Conservation (phyloP, 495 filamentous ascomycete genomes). For the Podospora pseudocomata region DNA sequence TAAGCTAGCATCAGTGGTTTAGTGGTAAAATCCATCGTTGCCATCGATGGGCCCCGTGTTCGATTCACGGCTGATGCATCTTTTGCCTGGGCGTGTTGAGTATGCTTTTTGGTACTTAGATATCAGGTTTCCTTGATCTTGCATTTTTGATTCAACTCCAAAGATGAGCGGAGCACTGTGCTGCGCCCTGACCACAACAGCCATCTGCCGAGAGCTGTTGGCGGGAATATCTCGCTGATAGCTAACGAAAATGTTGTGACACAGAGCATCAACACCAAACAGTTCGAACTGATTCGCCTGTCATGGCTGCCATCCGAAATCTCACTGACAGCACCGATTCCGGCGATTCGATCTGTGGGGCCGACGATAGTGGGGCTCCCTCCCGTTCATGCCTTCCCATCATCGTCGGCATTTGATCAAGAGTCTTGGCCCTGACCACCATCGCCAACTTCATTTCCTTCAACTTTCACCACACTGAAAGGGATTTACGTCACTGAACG, state of each 20-base stretch:
- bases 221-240: no score
- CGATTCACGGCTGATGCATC: constrained; percentile 45
- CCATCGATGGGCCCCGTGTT: constrained; percentile 54
- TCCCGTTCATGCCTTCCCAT: not conserved
- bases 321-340: not conserved
- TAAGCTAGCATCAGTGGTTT: constrained; percentile 37
- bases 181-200: no score
- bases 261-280: not conserved
- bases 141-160: not conserved
- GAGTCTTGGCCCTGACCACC: not conserved
- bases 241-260: not conserved
- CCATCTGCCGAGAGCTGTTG: no score
- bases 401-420: not conserved
- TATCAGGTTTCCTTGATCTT: not conserved
- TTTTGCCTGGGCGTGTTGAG: not conserved
- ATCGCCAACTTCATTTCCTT: not conserved
- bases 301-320: not conserved
- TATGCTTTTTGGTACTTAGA: not conserved
- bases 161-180: not conserved
- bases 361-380: not conserved
- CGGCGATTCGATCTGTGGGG: not conserved
- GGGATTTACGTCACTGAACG: not conserved
- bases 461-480: not conserved
- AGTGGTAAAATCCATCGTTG: constrained; percentile 53
- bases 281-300: not conserved